Percentiles rank a stretch among this genome's conserved stretches.
Evolutionary conservation across 163 green algal genomes (phyloP).

Genomic region (Prototheca cutis): DNA sequence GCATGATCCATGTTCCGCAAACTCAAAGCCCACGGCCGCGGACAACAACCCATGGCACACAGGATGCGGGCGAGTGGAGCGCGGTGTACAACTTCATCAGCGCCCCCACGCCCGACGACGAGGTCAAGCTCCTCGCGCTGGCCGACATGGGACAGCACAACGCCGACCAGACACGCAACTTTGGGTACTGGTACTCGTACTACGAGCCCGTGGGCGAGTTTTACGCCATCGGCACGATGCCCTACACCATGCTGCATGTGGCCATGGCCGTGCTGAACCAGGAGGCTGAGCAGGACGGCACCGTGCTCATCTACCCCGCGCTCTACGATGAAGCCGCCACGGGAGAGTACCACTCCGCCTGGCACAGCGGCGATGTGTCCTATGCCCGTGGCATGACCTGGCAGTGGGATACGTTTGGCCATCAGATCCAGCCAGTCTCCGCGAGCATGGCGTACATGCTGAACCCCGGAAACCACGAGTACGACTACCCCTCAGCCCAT

Average conservation of each 20-base stretch:
- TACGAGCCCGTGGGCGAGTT: neutral
- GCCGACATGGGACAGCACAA: constrained; percentile 64
- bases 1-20: too few species aligned
- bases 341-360: neutral
- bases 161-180: constrained; percentile 28
- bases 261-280: neutral
- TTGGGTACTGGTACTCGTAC: neutral
- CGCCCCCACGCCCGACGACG: constrained; percentile 15
- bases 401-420: constrained; percentile 69
- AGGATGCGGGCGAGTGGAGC: constrained; percentile 18
- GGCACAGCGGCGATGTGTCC: constrained; percentile 37
- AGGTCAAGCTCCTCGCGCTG: constrained; percentile 50
- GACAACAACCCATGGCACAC: neutral
- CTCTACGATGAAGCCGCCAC: neutral
- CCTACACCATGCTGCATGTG: neutral
- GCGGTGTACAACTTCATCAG: constrained; percentile 34
- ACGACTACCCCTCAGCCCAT: neutral
- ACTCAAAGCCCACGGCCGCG: too few species aligned
- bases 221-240: neutral
- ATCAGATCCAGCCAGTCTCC: constrained; percentile 54
- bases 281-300: neutral
- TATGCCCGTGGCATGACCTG: constrained; percentile 38
- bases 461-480: constrained; percentile 5
- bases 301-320: neutral
- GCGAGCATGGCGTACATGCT: constrained; percentile 1